These are phyloP conservation scores for Mantamonas sphyraenae DNA, from an alignment of 78 protist species.

Conservation along the genomic window DNA sequence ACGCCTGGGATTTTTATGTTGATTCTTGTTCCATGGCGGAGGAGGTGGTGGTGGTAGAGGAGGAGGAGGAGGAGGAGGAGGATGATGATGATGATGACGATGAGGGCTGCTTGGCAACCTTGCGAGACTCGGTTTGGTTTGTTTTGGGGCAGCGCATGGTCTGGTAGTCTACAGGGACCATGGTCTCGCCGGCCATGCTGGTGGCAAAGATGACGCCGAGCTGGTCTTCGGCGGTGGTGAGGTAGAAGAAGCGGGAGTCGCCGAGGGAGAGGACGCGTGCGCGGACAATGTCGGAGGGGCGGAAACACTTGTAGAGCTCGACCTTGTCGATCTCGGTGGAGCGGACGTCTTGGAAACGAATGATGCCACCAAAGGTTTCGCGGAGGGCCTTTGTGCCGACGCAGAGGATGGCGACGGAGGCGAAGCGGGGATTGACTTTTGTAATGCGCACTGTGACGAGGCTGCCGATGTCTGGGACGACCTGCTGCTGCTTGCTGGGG, in stretches of 20 bases:
- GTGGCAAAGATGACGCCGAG: conserved; percentile 79
- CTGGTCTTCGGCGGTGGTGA: conserved; percentile 74
- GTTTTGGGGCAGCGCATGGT: conserved; percentile 75
- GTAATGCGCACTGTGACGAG: too few relatives aligned
- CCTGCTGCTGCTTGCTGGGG: too few relatives aligned
- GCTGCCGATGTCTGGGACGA: too few relatives aligned
- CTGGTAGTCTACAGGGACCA: conserved; percentile 70
- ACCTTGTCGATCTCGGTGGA: conserved; percentile 73
- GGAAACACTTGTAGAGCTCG: conserved; percentile 64
- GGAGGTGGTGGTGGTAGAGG: too few relatives aligned
- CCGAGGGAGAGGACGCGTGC: conserved; percentile 78
- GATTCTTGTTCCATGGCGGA: too few relatives aligned
- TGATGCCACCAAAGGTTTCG: conserved; percentile 7
- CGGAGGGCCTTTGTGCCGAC: conserved; percentile 4
- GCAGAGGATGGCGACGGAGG: conserved; percentile 3
- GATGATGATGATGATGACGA: too few relatives aligned
- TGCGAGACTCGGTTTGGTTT: conserved; percentile 52
- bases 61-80: too few relatives aligned
- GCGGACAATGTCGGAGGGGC: conserved; percentile 69
- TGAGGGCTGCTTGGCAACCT: conserved; percentile 41
- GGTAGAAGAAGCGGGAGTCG: conserved; percentile 62
- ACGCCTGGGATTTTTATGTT: too few relatives aligned
- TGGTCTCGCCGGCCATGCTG: conserved; percentile 58
- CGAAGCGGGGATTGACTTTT: conserved; percentile 11
- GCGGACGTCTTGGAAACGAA: conserved; percentile 59